Percentiles rank a stretch among this genome's conserved stretches.
phyloP scores from a whole-genome alignment of 371 early-diverging fungal species.

The Choanephora cucurbitarum region DNA sequence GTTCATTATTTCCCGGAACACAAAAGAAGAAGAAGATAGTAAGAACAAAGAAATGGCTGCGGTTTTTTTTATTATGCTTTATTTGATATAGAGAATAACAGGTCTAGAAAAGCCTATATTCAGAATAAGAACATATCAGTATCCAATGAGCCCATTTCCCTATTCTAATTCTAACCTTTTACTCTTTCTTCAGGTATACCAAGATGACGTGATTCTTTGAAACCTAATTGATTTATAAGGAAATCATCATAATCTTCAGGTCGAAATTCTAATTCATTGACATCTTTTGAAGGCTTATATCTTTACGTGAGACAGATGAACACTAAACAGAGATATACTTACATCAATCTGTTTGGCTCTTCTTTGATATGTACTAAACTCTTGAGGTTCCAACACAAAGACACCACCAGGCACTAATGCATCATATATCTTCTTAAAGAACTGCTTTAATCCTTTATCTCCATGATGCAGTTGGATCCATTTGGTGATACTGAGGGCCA shows the following conservation, averaged over 20 bases:
- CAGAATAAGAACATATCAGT: too few relatives aligned
- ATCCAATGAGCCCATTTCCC: neutral
- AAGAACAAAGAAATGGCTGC: too few relatives aligned
- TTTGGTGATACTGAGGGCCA: slow-evolving; percentile 71
- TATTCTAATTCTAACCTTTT: slow-evolving; percentile 42
- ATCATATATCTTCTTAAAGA: slow-evolving; percentile 67
- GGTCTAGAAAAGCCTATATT: neutral
- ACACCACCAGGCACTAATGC: slow-evolving; percentile 61
- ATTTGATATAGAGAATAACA: neutral
- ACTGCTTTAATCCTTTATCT: slow-evolving; percentile 70
- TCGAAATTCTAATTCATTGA: slow-evolving; percentile 27
- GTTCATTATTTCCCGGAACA: too few relatives aligned
- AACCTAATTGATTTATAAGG: slow-evolving; percentile 36
- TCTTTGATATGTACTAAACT: slow-evolving; percentile 54
- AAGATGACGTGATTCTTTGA: slow-evolving; percentile 17
- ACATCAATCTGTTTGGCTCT: slow-evolving; percentile 43
- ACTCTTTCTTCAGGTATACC: slow-evolving; percentile 23
- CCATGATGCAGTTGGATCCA: slow-evolving; percentile 85
- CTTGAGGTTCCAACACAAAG: slow-evolving; percentile 79
- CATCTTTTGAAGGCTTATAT: slow-evolving; percentile 16
- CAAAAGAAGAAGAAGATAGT: too few relatives aligned
- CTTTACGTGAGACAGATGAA: neutral
- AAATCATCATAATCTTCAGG: slow-evolving; percentile 43
- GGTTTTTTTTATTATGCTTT: too few relatives aligned
- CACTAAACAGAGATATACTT: neutral